phyloP scores from a whole-genome alignment of 371 early-diverging fungal genomes.

The Syncephalis fuscata region DNA sequence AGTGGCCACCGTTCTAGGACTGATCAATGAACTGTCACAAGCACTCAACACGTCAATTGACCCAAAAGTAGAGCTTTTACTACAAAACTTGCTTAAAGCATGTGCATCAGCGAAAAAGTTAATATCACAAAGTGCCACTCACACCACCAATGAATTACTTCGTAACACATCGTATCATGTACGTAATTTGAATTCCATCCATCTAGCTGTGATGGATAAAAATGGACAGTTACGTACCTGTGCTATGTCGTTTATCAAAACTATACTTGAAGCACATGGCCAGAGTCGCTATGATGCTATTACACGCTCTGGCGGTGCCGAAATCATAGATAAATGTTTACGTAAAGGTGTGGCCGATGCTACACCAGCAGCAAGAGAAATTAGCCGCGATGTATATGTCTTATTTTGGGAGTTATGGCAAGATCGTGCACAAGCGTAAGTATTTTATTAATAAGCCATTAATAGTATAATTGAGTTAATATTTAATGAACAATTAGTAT shows the following conservation, averaged over 20 bases:
- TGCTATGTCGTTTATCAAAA: slow-evolving; percentile 9
- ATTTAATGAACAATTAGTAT: slow-evolving; percentile 6
- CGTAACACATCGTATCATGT: slow-evolving; percentile 6
- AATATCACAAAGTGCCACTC: slow-evolving; percentile 7
- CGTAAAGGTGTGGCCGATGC: slow-evolving; percentile 20
- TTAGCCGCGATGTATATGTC: slow-evolving; percentile 12
- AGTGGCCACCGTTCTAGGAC: slow-evolving; percentile 9
- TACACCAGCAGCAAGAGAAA: slow-evolving; percentile 14
- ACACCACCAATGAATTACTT: slow-evolving; percentile 10
- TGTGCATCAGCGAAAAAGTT: slow-evolving; percentile 15
- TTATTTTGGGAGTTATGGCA: slow-evolving; percentile 12
- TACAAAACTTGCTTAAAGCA: slow-evolving; percentile 12
- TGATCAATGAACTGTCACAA: slow-evolving; percentile 10
- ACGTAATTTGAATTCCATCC: slow-evolving; percentile 5
- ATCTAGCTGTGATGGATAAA: slow-evolving; percentile 12
- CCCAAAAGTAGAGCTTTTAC: slow-evolving; percentile 13
- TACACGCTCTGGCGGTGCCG: slow-evolving; percentile 4
- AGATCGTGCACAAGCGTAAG: slow-evolving; percentile 16
- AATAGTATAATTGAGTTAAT: neutral
- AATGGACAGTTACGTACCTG: slow-evolving; percentile 7
- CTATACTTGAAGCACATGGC: slow-evolving; percentile 7
- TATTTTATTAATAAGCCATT: neutral
- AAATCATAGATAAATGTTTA: slow-evolving; percentile 11
- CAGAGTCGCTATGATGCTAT: slow-evolving; percentile 1
- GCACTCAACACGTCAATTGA: slow-evolving; percentile 8